These are phyloP conservation scores for Cyclostephanos tholiformis DNA, from an alignment of 108 stramenopile species.

Conservation along the genomic window DNA sequence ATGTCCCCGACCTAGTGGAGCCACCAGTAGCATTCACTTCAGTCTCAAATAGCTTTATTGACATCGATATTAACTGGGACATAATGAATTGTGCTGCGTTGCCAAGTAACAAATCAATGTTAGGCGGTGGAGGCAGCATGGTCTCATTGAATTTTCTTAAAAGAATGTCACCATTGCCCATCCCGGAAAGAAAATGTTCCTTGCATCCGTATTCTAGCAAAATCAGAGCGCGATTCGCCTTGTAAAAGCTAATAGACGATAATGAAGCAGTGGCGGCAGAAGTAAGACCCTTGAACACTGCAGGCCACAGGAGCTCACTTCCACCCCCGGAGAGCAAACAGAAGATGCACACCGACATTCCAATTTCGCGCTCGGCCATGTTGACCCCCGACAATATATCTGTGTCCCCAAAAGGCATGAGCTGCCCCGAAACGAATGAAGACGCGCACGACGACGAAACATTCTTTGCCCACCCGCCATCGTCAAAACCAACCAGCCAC, in stretches of 20 bases:
- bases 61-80: slow-evolving; percentile 52
- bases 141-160: slow-evolving; percentile 52
- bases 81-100: slow-evolving; percentile 65
- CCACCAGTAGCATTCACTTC: slow-evolving; percentile 22
- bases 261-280: slow-evolving; percentile 21
- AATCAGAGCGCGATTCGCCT: slow-evolving; percentile 53
- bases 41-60: slow-evolving; percentile 13
- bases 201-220: slow-evolving; percentile 76
- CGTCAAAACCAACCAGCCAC: slow-evolving; percentile 46
- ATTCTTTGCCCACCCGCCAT: slow-evolving; percentile 41
- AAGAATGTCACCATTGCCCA: slow-evolving; percentile 85
- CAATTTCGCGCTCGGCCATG: slow-evolving; percentile 28
- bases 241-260: slow-evolving; percentile 10
- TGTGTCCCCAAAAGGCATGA: slow-evolving; percentile 51
- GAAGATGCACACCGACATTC: slow-evolving; percentile 38
- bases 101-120: slow-evolving; percentile 69
- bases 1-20: slow-evolving; percentile 42
- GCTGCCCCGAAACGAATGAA: slow-evolving; percentile 52
- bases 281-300: slow-evolving; percentile 72
- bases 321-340: slow-evolving; percentile 37
- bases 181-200: slow-evolving; percentile 62
- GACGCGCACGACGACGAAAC: slow-evolving; percentile 50
- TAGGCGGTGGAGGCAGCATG: slow-evolving; percentile 76
- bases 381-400: slow-evolving; percentile 49
- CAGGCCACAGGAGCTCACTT: slow-evolving; percentile 75